A percentile compares a stretch with the other conserved stretches of the same genome.
phyloP scores from a whole-genome alignment of 2,329 filamentous ascomycete species.

The Colletotrichum melonis region DNA sequence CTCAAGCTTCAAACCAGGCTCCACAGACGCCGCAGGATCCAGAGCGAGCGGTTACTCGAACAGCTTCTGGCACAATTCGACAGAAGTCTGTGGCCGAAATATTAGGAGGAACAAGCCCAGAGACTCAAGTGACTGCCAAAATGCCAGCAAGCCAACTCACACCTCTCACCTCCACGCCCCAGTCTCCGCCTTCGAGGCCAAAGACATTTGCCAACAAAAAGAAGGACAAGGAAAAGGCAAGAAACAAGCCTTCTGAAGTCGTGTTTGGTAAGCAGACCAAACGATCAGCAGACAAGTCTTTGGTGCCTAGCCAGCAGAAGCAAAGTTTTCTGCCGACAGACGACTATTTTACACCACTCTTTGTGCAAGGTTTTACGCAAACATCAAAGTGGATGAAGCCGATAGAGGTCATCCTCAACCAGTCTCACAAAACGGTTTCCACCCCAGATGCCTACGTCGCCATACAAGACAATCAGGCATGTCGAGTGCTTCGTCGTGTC shows the following conservation, averaged over 20 bases:
- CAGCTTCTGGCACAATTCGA: slow-evolving; percentile 76
- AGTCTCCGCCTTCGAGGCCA: slow-evolving; percentile 51
- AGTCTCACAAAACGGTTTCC: slow-evolving; percentile 89
- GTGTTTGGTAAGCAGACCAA: slow-evolving; percentile 78
- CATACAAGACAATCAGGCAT: slow-evolving; percentile 87
- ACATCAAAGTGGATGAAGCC: slow-evolving; percentile 70
- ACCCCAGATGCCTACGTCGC: slow-evolving; percentile 87
- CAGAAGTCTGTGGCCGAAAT: slow-evolving; percentile 82
- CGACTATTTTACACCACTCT: slow-evolving; percentile 74
- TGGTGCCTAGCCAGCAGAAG: slow-evolving; percentile 54
- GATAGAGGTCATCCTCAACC: slow-evolving; percentile 78
- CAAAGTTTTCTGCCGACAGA: slow-evolving; percentile 60
- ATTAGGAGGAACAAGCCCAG: slow-evolving; percentile 62
- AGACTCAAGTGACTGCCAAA: slow-evolving; percentile 43
- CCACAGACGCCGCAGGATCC: slow-evolving; percentile 40
- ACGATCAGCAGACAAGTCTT: slow-evolving; percentile 58
- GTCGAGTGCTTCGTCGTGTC: slow-evolving; percentile 85
- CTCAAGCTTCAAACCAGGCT: slow-evolving; percentile 30
- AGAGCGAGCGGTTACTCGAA: slow-evolving; percentile 73
- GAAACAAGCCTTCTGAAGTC: slow-evolving; percentile 78
- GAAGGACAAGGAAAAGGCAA: slow-evolving; percentile 68
- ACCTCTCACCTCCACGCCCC: slow-evolving; percentile 55
- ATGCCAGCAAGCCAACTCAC: slow-evolving; percentile 49
- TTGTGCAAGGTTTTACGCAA: slow-evolving; percentile 67
- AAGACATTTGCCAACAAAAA: slow-evolving; percentile 49